Base-by-base conservation (phyloP, 805 yeast species). In the Schwanniomyces polymorphus region DNA sequence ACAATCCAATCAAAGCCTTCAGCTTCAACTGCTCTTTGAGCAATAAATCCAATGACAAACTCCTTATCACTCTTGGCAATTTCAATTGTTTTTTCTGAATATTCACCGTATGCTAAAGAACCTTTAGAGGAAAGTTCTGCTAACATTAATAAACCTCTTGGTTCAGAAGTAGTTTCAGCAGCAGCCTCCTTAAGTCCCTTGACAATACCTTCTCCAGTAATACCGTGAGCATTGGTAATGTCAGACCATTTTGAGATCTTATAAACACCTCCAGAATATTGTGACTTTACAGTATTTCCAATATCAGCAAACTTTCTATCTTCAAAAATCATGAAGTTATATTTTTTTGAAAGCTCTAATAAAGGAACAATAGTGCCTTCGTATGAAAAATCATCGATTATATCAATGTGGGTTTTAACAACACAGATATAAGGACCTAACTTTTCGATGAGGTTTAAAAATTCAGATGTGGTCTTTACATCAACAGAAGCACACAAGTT, bases 281-380 rank as follows among this genome's bases (percentile, higher is more conserved):
- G 99, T 39, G 89, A 80, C 70, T 92, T 91, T 45, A 94, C 99
- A 1, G 99, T 94, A 62, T 91, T 90, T 14, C 99, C 99, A 58
- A 94, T 94, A 67, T 94, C 99, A 21, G 99, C 99, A 68, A 94
- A 94, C 71, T 94, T 94, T 54, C 99, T 80, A 70, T 94, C 99
- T 71, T 94, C 99, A 63, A 94, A 94, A 55, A 94, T 86, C 76
- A 94, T 71, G 61, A 94, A 94, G 54, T 86, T 82, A 72, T 91
- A 92, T 61, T 91, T 90, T 57, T 81, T 72, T 17, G 97, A 81
- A 27, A 94, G 74, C 45, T 63, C 81, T 49, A 85, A 68, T 52
- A 94, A 72, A 1, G 98, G 97, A 6, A 68, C 67, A 26, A 92
- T 79, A 0, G 97, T 91, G 1, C 77, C 79, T 45, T 89, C 96